Evolutionary conservation across 768 basidiomycete genomes (phyloP).

Genomic region (Russula vinacea): DNA sequence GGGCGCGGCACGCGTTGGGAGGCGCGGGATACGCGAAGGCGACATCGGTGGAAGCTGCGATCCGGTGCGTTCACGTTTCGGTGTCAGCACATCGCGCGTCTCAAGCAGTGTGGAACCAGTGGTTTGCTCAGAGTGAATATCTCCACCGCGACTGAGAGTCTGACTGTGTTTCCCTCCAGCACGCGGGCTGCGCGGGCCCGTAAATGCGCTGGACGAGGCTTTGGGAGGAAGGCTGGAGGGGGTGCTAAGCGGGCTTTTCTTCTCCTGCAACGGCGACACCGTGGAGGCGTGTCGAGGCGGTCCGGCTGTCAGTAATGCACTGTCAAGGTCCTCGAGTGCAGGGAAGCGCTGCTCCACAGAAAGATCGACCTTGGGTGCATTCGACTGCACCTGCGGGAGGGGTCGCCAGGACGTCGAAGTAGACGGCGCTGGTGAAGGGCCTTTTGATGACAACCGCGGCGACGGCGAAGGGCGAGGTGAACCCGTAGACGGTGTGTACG

Average conservation of each 20-base stretch:
- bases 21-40: conserved; percentile 29
- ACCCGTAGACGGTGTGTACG: conserved; percentile 15
- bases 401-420: conserved; percentile 26
- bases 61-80: conserved; percentile 14
- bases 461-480: conserved; percentile 28
- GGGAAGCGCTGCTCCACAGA: conserved; percentile 77
- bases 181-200: conserved; percentile 6
- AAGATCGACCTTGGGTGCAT: conserved; percentile 41
- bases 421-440: conserved; percentile 25
- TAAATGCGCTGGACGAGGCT: conserved; percentile 4
- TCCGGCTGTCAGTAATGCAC: conserved; percentile 40
- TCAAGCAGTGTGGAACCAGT: conserved; percentile 55
- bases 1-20: conserved; percentile 43
- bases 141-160: conserved; percentile 36
- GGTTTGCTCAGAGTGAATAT: conserved; percentile 54
- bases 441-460: conserved; percentile 19
- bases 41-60: conserved; percentile 26
- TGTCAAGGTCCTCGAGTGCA: conserved; percentile 80
- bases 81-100: conserved; percentile 22
- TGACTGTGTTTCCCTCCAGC: conserved; percentile 19
- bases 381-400: conserved; percentile 1
- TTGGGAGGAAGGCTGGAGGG: not conserved
- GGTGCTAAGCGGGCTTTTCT: not conserved
- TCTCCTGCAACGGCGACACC: conserved; percentile 19
- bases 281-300: conserved; percentile 15